Evolutionary conservation across 1,139 yeast genomes (phyloP), one percentile per base, ranked within the genome.

Genomic region (Sugiyamaella xylanicola): DNA sequence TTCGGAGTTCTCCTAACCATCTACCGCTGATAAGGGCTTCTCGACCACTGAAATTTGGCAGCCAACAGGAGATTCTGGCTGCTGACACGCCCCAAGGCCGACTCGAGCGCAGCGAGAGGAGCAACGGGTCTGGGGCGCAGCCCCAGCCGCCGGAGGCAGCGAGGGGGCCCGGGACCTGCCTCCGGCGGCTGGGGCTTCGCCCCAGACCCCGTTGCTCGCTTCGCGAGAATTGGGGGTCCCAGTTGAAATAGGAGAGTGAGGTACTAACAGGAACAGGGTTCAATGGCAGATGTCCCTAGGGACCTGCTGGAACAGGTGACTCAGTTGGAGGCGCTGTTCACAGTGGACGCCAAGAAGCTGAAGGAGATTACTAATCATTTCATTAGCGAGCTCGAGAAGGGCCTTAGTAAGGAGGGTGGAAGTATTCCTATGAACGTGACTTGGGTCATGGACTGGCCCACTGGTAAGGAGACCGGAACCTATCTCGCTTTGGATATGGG

Each of bases 401-500:
- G 77, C 22, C 63, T 68, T 53, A 41, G 64, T 50, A 59, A 59
- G 54, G 71, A 69, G 58, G 72, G 71, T 17, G 71, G 72, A 19
- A 58, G 63, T 19, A 69, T 69, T 57, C 98, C 98, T 58, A 93
- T 92, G 99, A 90, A 87, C 68, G 96, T 96, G 45, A 89, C 95
- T 61, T 92, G 97, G 97, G 97, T 92, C 54, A 78, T 90, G 81
- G 95, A 87, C 67, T 86, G 78, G 78, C 98, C 99, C 59, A 86
- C 95, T 48, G 98, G 98, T 65, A 75, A 83, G 63, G 99, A 93
- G 74, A 80, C 79, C 46, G 99, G 99, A 62, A 85, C 88, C 63
- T 93, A 82, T 73, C 76, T 93, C 70, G 97, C 98, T 53, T 86
- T 93, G 60, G 99, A 93, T 73, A 82, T 93, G 75, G 97, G 97